Conservation (phyloP, 2,329 filamentous ascomycete species). For the Nannizziopsis arthrosporioides region DNA sequence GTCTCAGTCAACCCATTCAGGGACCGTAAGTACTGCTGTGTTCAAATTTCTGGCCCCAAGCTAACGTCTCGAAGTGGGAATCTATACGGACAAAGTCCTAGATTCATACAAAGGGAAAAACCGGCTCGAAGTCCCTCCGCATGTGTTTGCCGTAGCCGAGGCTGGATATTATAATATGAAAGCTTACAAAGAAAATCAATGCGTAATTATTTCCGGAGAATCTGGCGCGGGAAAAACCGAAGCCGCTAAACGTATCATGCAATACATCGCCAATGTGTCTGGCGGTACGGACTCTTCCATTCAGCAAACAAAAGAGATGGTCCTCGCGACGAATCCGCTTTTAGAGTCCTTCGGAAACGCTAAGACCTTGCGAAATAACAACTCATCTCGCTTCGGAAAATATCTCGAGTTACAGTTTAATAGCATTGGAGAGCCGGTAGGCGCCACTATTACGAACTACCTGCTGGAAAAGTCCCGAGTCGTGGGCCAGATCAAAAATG, state of each 20-base stretch:
- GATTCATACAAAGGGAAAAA: slow-evolving; percentile 96
- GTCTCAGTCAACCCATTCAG: slow-evolving; percentile 98
- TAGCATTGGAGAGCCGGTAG: slow-evolving; percentile 74
- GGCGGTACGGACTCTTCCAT: slow-evolving; percentile 75
- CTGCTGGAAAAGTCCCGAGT: slow-evolving; percentile 90
- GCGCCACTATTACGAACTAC: slow-evolving; percentile 97
- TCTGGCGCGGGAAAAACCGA: slow-evolving; percentile 98
- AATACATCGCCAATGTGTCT: slow-evolving; percentile 96
- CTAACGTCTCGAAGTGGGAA: slow-evolving; percentile 55
- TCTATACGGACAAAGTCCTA: slow-evolving; percentile 91
- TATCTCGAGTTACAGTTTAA: slow-evolving; percentile 98
- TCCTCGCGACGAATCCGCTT: slow-evolving; percentile 91
- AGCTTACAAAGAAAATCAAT: slow-evolving; percentile 96
- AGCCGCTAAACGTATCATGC: slow-evolving; percentile 97
- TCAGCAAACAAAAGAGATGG: slow-evolving; percentile 98
- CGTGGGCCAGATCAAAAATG: slow-evolving; percentile 85
- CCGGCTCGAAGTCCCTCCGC: slow-evolving; percentile 79
- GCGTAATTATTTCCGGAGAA: slow-evolving; percentile 97
- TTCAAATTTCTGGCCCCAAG: background rate
- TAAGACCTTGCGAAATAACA: slow-evolving; percentile 96
- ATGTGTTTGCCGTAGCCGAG: slow-evolving; percentile 96
- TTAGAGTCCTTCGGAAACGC: slow-evolving; percentile 97
- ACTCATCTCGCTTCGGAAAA: slow-evolving; percentile 96
- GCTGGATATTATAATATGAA: slow-evolving; percentile 99
- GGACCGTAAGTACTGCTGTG: slow-evolving; percentile 49